Evolutionary conservation across 2,329 filamentous ascomycete genomes (phyloP).

Genomic region (Aureobasidium sp.): DNA sequence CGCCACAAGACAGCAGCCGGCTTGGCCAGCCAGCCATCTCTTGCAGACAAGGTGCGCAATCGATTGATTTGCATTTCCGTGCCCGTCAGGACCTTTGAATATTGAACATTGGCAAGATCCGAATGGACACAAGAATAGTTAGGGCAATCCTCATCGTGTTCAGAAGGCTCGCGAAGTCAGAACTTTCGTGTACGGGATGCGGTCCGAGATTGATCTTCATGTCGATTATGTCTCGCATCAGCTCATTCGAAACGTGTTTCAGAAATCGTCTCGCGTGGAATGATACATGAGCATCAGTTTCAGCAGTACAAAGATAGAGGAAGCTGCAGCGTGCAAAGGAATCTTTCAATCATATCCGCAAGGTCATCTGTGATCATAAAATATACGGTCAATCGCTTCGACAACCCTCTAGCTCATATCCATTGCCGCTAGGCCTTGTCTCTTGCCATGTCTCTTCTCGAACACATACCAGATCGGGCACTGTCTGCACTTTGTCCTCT

Average conservation of each 20-base stretch:
- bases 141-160: not conserved
- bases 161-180: not conserved
- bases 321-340: not conserved
- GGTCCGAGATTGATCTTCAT: conserved; percentile 2
- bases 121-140: not conserved
- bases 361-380: not conserved
- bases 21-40: conserved; percentile 4
- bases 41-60: not conserved
- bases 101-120: not conserved
- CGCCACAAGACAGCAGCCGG: not conserved
- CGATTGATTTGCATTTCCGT: not conserved
- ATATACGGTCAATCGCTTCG: not conserved
- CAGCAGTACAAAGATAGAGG: conserved; percentile 3
- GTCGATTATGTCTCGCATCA: conserved; percentile 11
- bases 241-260: conserved; percentile 6
- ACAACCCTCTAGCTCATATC: not conserved
- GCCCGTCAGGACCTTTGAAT: no score
- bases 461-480: not conserved
- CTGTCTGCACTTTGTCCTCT: not conserved
- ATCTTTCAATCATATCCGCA: not conserved
- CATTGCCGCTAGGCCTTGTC: not conserved
- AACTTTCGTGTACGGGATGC: not conserved
- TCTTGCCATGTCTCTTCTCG: not conserved
- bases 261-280: not conserved
- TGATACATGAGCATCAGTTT: not conserved